phyloP scores from a whole-genome alignment of 2,329 filamentous ascomycete genomes.

The Neopestalotiopsis sp. region DNA sequence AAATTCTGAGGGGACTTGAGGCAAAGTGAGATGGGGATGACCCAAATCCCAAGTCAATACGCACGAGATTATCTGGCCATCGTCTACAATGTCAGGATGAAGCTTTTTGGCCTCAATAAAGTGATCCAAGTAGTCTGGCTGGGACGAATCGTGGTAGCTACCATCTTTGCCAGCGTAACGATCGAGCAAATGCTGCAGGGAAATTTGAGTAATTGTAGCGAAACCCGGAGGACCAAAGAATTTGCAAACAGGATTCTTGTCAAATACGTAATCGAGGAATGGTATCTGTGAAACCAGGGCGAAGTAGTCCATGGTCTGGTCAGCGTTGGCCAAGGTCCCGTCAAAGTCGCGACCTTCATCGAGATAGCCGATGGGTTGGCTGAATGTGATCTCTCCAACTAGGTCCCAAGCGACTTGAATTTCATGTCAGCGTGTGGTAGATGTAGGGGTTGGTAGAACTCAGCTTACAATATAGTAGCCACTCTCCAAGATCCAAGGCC shows the following conservation, averaged over 20 bases:
- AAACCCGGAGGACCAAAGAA: conserved; percentile 33
- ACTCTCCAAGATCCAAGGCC: not conserved
- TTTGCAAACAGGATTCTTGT: conserved; percentile 30
- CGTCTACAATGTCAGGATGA: conserved; percentile 35
- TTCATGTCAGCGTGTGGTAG: not conserved
- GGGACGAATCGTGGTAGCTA: conserved; percentile 22
- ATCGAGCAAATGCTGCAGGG: conserved; percentile 24
- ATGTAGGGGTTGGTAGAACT: not conserved
- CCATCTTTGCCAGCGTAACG: conserved; percentile 21
- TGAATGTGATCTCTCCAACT: conserved; percentile 48
- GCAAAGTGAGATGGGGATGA: not conserved
- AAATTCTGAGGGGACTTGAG: not conserved
- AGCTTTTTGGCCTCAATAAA: conserved; percentile 38
- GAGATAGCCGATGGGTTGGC: conserved; percentile 47
- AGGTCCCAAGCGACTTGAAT: conserved; percentile 43
- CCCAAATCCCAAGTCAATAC: not conserved
- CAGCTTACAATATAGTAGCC: not conserved
- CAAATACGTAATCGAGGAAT: not conserved
- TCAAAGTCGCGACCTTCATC: conserved; percentile 42
- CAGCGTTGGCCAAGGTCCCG: conserved; percentile 38
- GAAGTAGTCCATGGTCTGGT: conserved; percentile 40
- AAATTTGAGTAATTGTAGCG: conserved; percentile 24
- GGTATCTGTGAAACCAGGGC: not conserved
- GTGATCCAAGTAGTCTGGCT: conserved; percentile 36
- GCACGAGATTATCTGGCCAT: conserved; percentile 38